Evolutionary conservation across 2,329 filamentous ascomycete genomes (phyloP), one percentile per base, ranked within the genome.

Genomic region (Colletotrichum sansevieriae): DNA sequence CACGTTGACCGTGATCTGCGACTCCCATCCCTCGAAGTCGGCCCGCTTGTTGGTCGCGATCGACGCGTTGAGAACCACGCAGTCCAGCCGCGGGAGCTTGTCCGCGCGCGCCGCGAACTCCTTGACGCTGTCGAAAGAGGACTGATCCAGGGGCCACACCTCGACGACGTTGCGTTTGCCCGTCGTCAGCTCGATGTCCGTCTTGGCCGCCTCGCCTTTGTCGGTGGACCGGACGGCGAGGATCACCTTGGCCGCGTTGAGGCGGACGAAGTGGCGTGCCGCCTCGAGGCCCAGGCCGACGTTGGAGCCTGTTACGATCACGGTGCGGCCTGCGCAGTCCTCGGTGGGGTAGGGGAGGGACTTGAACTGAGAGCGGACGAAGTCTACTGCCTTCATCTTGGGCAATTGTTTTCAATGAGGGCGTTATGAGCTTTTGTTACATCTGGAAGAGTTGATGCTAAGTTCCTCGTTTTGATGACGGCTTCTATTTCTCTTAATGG

Each of bases 291-390:
- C 83, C 2, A 84, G 73, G 11, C 82, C 81, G 33, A 72, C 73
- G 56, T 83, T 85, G 54, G 78, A 76, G n/a, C 83, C 83, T 0
- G 82, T 84, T 41, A 85, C 72, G 25, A 84, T 77, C 44, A 82
- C 67, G 2, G 73, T 77, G 63, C 80, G 76, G 12, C 76, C 79
- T 6, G 75, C 73, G 70, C 76, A 79, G 68, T 80, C 73, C 62
- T 75, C 69, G 7, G 66, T 63, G 13, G 79, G 78, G 54, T 75
- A 75, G n/a, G 77, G 76, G 52, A 78, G 73, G 20, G 61, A 73
- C 11, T 66, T 66, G 59, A 75, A 75, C 51, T 76, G 73, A 11
- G 72, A 71, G 55, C 52, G 51, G 22, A 71, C 0, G n/a, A 69
- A 69, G 41, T 61, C 63, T n/a, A 69, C 56, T 3, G 35, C 47